Conservation (phyloP, 305 asterid genomes). For the Salvia sclarea region DNA sequence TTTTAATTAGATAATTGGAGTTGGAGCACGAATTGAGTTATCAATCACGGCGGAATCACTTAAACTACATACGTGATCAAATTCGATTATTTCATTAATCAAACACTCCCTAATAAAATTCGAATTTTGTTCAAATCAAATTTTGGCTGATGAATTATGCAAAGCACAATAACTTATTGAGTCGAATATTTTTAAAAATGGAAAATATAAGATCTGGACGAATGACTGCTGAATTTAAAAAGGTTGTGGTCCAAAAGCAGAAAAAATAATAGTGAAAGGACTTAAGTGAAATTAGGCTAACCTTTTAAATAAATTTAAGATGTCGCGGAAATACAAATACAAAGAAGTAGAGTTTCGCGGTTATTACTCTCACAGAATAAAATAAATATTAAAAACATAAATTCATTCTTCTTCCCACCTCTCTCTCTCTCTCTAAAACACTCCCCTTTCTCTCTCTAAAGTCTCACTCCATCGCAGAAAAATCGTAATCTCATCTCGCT, state of each 20-base stretch:
- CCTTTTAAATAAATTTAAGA: conserved; percentile 10
- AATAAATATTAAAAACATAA: conserved; percentile 29
- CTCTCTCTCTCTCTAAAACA: conserved; percentile 37
- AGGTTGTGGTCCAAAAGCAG: neutral
- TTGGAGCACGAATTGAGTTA: too few relatives aligned
- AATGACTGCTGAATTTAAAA: conserved; percentile 25
- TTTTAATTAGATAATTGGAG: too few relatives aligned
- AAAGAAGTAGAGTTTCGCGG: conserved; percentile 44
- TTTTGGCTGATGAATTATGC: too few relatives aligned
- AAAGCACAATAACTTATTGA: too few relatives aligned
- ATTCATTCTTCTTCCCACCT: conserved; percentile 42
- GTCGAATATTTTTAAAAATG: too few relatives aligned
- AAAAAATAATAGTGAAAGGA: neutral
- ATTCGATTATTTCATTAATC: too few relatives aligned
- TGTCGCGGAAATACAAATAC: conserved; percentile 31
- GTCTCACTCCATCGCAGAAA: conserved; percentile 38
- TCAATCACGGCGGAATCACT: too few relatives aligned
- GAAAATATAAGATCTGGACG: conserved; percentile 2
- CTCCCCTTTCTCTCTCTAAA: conserved; percentile 44
- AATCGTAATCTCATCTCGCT: conserved; percentile 40
- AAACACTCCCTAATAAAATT: too few relatives aligned
- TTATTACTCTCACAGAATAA: conserved; percentile 33
- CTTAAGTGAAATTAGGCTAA: conserved; percentile 15
- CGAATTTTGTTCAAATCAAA: too few relatives aligned
- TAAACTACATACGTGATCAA: too few relatives aligned